Base-by-base conservation (phyloP, 495 filamentous ascomycete species). In the Copromyces sp. region DNA sequence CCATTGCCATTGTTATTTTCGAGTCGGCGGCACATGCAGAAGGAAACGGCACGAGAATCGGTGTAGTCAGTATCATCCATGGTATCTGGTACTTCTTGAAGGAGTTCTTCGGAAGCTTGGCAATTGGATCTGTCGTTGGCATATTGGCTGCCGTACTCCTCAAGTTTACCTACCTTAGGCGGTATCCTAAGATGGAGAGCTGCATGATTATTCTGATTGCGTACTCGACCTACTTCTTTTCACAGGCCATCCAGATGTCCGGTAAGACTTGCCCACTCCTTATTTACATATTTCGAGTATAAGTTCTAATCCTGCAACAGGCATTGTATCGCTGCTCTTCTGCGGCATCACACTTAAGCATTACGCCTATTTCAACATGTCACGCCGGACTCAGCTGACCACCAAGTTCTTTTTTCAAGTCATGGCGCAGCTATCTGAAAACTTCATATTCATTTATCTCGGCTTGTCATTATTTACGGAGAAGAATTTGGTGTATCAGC, bases 321-420 rank as follows among this genome's bases (percentile, higher is more conserved):
- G 95, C 72, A 99, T 99, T 76, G 95, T 99, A 70, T 95, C 95
- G 20, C 87, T 99, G 71, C 84, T 99, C 12, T 98, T 99, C 84
- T 98, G 96, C 81, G 95, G 95, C 39, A 99, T 99, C 73, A 97
- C 95, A 9, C 86, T 99, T 41, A 99, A 99, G 80, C 95, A 99
- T 80, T 98, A 99, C 78, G 95, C 95, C 53, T 99, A 99, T 84
- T 98, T 97, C 85, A 99, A 99, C 83, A 99, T 99, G 95, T 99
- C 95, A 39, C 91, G 95, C 59, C 91, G 95, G 59, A 97, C 96
- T 29, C 95, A 99, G 78, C 88, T 99, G 76, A 98, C 95, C 20
- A 99, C 96, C 70, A 99, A 99, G 80, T 99, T 97, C 83, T 87
- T 97, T 37, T 99, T 99, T 84, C 92, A 95, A 81, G 90, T 97